Conservation (phyloP, 495 filamentous ascomycete genomes). For the Aspergillus nidulans region DNA sequence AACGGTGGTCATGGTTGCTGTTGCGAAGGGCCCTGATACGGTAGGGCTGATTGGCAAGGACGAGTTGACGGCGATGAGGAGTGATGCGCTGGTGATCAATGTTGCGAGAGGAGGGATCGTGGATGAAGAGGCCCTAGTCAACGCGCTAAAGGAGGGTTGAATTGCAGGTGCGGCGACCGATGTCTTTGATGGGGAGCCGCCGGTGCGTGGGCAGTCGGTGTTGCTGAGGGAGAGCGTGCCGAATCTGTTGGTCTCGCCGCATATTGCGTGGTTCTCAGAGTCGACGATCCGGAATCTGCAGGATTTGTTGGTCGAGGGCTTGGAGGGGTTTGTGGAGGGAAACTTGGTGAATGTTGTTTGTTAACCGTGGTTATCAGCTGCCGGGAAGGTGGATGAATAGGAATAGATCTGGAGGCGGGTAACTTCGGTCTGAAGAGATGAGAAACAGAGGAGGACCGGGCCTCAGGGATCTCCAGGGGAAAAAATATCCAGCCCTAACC, state of each 20-base stretch:
- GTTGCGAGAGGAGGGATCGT: constrained; percentile 55
- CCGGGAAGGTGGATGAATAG: too few species aligned
- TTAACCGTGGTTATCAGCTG: too few species aligned
- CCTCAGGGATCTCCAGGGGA: too few species aligned
- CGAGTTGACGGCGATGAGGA: constrained; percentile 48
- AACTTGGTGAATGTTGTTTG: neutral
- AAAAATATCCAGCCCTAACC: too few species aligned
- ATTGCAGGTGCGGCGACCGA: constrained; percentile 53
- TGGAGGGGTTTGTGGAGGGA: constrained; percentile 1
- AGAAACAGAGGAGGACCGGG: too few species aligned
- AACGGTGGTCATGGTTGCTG: constrained; percentile 43
- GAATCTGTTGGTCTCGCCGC: constrained; percentile 34
- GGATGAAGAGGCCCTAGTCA: constrained; percentile 45
- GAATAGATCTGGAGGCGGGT: too few species aligned
- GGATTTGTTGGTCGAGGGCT: neutral
- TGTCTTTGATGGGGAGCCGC: constrained; percentile 51
- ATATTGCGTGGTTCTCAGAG: constrained; percentile 39
- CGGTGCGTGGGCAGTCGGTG: constrained; percentile 22
- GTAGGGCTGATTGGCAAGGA: constrained; percentile 38
- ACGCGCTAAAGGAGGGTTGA: constrained; percentile 37
- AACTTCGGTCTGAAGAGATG: too few species aligned
- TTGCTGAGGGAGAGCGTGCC: constrained; percentile 24
- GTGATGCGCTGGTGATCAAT: constrained; percentile 49
- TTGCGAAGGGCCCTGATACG: constrained; percentile 41
- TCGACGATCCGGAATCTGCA: constrained; percentile 34